Base-by-base conservation (phyloP, 192 early-diverging fungal species). In the Irineochytrium annulatum region DNA sequence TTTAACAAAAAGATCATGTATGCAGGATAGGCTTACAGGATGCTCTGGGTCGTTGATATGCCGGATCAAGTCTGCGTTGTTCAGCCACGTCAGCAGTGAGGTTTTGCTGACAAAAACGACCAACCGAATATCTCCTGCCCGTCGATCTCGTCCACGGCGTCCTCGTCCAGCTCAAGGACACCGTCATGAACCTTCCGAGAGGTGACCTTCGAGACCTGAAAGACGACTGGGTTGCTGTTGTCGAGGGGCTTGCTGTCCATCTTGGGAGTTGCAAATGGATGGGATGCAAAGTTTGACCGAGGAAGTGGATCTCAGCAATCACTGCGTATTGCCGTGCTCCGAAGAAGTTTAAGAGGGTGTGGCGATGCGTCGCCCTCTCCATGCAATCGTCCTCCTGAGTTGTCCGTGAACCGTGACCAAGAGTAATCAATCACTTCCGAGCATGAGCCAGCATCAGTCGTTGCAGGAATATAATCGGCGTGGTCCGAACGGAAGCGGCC, bases 1-100 rank as follows among this genome's bases (percentile, higher is more conserved):
- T 3, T 1, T 62, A 2, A 19, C 20, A 17, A 60, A 27, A 8
- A 4, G 43, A 24, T 43, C 43, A 43, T 28, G 53, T 32, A 37
- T 46, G 37, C 5, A 17, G 56, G 53, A 5, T 29, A 52, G 3
- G 33, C 70, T 53, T 31, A 74, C 68, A n/a, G 94, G 94, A 72
- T 99, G 96, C 72, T 99, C 96, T 3, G 96, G 96, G 66, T 99
- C 96, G 59, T 92, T 92, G 67, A 98, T 96, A 61, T 91, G 87
- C 27, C 95, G 85, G 64, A 98, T 96, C 27, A 96, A 80, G 57
- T 96, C 91, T 60, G 54, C 28, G 37, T 30, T 3, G 31, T 14
- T 19, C 35, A 0, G 34, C 45, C 4, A 14, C 48, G 32, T 34
- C 5, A 17, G 8, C 24, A 5, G 8, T 31, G 22, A 51, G 19